Base-by-base conservation (phyloP, 371 early-diverging fungal genomes). In the Nosema muscidifuracis region DNA sequence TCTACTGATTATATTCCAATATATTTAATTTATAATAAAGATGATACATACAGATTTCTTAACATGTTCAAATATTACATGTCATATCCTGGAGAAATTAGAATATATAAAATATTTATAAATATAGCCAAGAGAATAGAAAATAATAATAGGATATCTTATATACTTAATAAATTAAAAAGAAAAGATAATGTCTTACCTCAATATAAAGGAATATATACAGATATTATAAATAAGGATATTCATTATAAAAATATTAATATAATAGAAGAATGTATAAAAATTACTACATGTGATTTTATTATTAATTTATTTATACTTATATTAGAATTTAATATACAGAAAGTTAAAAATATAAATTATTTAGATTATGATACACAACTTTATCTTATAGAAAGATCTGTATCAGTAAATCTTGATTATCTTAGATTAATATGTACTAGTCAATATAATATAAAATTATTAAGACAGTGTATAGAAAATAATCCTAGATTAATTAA, bases 101-200 rank as follows among this genome's bases (percentile, higher is more conserved):
- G n/a, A 58, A 58, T 58, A 13, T 58, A 34, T 34, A 58, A 26
- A 58, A 58, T 58, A 18, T 58, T 58, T 34, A 3, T 58, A 34
- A 34, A 34, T 30, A 47, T 47, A 47, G 20, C 12, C 4, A 47
- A 20, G 16, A n/a, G 4, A 47, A 3, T 3, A 47, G 16, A 12
- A 47, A 12, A 12, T 10, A 47, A 20, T 10, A 3, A 6, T n/a
- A 20, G 47, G 4, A n/a, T 12, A 12, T 12, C 16, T 47, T 47
- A 12, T 12, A 2, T 10, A 47, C 4, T 47, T 3, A 6, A 47
- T 10, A 47, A 47, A 10, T 4, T 15, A 20, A 22, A 34, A 18
- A 58, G 4, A 12, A 30, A 58, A 34, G n/a, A n/a, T n/a, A n/a
- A n/a, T n/a, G n/a, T n/a, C n/a, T n/a, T n/a, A n/a, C n/a, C n/a